Base-by-base conservation (phyloP, 306 rosid species). In the Prunus davidiana region DNA sequence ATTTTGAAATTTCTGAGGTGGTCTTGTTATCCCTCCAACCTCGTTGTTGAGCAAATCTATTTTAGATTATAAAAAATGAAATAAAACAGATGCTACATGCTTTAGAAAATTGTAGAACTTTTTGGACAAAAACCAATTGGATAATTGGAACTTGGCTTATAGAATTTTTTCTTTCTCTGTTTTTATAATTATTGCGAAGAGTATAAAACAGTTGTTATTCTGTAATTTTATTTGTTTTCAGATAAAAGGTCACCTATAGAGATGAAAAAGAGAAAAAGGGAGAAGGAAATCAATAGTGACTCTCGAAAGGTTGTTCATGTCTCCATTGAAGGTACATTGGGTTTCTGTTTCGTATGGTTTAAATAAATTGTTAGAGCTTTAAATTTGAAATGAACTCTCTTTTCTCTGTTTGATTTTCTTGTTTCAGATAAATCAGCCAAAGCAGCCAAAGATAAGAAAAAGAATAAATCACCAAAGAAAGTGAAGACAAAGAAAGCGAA, bases 221-320 rank as follows among this genome's bases (percentile, higher is more conserved):
- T 73, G 69, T 14, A 32, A 12, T 6, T 55, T 55, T 52, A 8
- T 38, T 52, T 73, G 34, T 63, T 43, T 73, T 19, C 76, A 78
- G 82, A 63, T 78, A 34, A 18, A 13, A 69, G 24, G 20, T 16
- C 43, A 45, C 52, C 10, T 14, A 6, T 12, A 12, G 76, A 38
- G 82, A 85, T 82, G 80, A 86, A 56, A 65, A 85, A 86, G 85
- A 82, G 71, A 52, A 83, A 82, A 54, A 76, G 84, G 30, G 83
- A 56, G 52, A 64, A 58, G 75, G 84, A 77, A 64, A 82, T 51
- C 66, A 72, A 66, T 64, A 72, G 34, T 45, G 84, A 64, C 67
- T 24, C 64, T 60, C 79, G 61, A 75, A 74, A 56, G 34, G 72
- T 24, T 60, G 74, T 47, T 71, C 18, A 60, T 49, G 19, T 76